Evolutionary conservation across 305 asterid species (phyloP).

Genomic region (Fraxinus velutina): DNA sequence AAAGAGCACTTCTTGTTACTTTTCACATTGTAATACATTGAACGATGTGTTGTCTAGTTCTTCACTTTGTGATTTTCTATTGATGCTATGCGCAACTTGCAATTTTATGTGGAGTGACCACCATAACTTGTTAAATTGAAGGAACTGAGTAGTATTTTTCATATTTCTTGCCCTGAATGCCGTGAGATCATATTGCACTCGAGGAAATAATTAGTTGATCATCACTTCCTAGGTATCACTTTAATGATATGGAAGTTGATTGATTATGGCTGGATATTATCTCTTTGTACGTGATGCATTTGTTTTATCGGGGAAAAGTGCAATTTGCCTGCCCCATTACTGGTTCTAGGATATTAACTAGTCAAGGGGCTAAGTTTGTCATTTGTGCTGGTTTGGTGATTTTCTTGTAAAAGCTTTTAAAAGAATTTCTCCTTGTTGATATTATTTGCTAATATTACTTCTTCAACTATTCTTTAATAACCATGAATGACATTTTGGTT

Average conservation of each 20-base stretch:
- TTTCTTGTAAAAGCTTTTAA: background rate
- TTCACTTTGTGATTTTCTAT: background rate
- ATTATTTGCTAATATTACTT: background rate
- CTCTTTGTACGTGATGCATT: background rate
- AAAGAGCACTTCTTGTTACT: background rate
- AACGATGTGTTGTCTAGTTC: background rate
- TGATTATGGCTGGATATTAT: background rate
- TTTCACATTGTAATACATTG: background rate
- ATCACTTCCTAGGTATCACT: background rate
- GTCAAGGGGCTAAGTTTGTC: background rate
- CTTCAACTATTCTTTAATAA: background rate
- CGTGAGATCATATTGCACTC: background rate
- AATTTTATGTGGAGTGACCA: background rate
- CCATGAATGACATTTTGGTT: background rate
- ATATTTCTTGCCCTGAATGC: background rate
- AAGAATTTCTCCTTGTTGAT: background rate
- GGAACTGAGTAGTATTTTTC: slow-evolving; percentile 1
- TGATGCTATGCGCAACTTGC: slow-evolving; percentile 2
- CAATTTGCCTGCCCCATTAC: background rate
- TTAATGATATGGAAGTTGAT: background rate
- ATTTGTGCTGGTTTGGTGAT: background rate
- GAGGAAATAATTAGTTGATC: background rate
- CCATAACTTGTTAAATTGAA: slow-evolving; percentile 1
- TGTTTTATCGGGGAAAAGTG: background rate
- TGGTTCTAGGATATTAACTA: background rate